A percentile compares a stretch with the other conserved stretches of the same genome.
Evolutionary conservation across 1,284 basidiomycete genomes (phyloP).

Genomic region (Chiua sp.): DNA sequence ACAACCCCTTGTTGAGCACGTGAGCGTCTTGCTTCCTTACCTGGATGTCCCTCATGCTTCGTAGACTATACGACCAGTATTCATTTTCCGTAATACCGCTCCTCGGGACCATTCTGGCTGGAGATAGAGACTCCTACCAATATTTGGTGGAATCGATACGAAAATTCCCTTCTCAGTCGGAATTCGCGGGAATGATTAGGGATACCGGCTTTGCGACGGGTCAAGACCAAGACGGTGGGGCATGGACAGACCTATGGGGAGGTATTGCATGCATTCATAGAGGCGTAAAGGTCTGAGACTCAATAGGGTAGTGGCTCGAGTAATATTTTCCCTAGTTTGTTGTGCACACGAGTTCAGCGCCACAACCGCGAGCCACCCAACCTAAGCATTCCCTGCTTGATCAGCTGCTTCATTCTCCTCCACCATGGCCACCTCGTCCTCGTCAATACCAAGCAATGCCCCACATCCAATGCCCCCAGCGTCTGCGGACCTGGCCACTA

Average conservation of each 20-base stretch:
- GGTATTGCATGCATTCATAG: constrained; percentile 88
- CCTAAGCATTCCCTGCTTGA: constrained; percentile 7
- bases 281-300: constrained; percentile 69
- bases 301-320: constrained; percentile 32
- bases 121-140: constrained; percentile 95
- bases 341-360: constrained; percentile 23
- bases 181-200: constrained; percentile 91
- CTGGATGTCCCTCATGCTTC: constrained; percentile 13
- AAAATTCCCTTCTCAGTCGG: constrained; percentile 88
- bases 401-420: constrained; percentile 19
- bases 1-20: constrained; percentile 87
- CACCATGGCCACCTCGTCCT: constrained; percentile 36
- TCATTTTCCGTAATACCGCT: constrained; percentile 97
- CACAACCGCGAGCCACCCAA: constrained; percentile 30
- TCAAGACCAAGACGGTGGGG: constrained; percentile 82
- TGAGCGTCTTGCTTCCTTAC: constrained; percentile 48
- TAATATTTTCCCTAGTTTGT: not conserved
- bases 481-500: constrained; percentile 78
- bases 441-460: constrained; percentile 11
- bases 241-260: constrained; percentile 87
- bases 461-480: constrained; percentile 60
- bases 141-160: constrained; percentile 99
- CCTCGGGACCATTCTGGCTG: constrained; percentile 94
- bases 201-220: constrained; percentile 88
- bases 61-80: constrained; percentile 92